phyloP scores from a whole-genome alignment of 2,329 filamentous ascomycete genomes.

The Bipolaris cookei region DNA sequence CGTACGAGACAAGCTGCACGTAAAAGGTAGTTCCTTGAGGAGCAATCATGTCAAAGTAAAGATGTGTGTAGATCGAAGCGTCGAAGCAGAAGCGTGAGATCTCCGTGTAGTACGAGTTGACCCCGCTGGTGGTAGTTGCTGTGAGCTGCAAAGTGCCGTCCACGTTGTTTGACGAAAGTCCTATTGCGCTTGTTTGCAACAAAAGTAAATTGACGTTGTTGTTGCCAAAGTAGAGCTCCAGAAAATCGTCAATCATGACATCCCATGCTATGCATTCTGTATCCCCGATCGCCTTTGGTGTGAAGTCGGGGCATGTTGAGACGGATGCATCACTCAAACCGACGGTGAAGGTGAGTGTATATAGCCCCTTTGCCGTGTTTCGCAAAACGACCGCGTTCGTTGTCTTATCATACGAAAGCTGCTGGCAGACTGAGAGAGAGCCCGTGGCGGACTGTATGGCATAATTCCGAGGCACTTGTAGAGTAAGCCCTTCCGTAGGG shows the following conservation, averaged over 20 bases:
- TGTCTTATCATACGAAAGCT: conserved; percentile 9
- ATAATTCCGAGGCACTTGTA: conserved; percentile 11
- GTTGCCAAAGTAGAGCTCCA: conserved; percentile 18
- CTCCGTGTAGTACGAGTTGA: conserved; percentile 16
- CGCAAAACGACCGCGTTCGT: conserved; percentile 14
- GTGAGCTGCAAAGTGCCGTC: conserved; percentile 15
- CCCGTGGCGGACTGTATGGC: conserved; percentile 8
- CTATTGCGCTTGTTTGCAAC: conserved; percentile 10
- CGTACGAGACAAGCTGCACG: conserved; percentile 15
- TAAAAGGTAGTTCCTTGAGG: conserved; percentile 11
- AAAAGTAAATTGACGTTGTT: conserved; percentile 16
- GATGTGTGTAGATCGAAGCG: conserved; percentile 12
- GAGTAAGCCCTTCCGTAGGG: conserved; percentile 5
- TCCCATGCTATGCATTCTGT: conserved; percentile 16
- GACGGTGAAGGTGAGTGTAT: conserved; percentile 6
- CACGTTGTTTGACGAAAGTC: conserved; percentile 13
- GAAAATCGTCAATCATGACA: conserved; percentile 14
- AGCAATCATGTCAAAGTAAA: conserved; percentile 17
- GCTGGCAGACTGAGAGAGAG: conserved; percentile 13
- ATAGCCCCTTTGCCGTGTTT: conserved; percentile 11
- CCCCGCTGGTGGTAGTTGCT: conserved; percentile 10
- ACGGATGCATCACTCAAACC: background rate
- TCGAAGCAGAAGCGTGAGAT: conserved; percentile 18
- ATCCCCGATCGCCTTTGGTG: conserved; percentile 9
- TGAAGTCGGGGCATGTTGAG: conserved; percentile 14